These are phyloP conservation scores for Aspergillus affinis DNA, from an alignment of 495 filamentous ascomycete species.

Conservation along the genomic window DNA sequence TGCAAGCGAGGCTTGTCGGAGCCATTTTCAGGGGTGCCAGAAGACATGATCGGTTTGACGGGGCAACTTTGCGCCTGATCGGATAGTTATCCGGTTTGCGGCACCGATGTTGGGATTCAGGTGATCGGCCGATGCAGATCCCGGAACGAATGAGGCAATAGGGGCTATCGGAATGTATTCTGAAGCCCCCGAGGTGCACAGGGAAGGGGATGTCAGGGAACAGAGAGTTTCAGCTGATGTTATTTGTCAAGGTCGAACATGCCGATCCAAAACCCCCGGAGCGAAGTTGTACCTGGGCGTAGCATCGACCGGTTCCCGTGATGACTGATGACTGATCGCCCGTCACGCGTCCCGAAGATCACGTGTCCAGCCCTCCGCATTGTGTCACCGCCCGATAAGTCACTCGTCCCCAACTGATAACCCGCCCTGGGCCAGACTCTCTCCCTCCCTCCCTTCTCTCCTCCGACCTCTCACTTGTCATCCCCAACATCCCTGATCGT, in stretches of 20 bases:
- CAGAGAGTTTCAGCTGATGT: neutral
- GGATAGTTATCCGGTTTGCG: conserved; percentile 4
- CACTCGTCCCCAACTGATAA: conserved; percentile 2
- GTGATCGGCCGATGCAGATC: conserved; percentile 38
- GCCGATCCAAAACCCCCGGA: neutral
- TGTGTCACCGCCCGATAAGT: conserved; percentile 32
- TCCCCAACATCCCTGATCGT: conserved; percentile 20
- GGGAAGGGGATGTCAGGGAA: neutral
- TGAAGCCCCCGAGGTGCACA: neutral
- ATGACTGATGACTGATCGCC: neutral
- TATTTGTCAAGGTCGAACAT: neutral
- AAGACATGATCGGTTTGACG: conserved; percentile 21
- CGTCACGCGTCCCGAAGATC: conserved; percentile 19
- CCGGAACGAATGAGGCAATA: conserved; percentile 8
- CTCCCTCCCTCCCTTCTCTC: neutral
- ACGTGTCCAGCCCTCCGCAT: conserved; percentile 23
- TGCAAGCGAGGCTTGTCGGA: conserved; percentile 34
- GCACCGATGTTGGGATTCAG: conserved; percentile 26
- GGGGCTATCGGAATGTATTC: neutral
- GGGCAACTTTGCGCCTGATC: conserved; percentile 3
- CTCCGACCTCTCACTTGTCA: neutral
- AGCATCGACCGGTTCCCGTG: neutral
- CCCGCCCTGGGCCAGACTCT: conserved; percentile 14
- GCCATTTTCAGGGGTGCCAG: conserved; percentile 29
- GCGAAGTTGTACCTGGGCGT: neutral